Conservation (phyloP, 352 stramenopile genomes). For the Phytophthora ramorum region DNA sequence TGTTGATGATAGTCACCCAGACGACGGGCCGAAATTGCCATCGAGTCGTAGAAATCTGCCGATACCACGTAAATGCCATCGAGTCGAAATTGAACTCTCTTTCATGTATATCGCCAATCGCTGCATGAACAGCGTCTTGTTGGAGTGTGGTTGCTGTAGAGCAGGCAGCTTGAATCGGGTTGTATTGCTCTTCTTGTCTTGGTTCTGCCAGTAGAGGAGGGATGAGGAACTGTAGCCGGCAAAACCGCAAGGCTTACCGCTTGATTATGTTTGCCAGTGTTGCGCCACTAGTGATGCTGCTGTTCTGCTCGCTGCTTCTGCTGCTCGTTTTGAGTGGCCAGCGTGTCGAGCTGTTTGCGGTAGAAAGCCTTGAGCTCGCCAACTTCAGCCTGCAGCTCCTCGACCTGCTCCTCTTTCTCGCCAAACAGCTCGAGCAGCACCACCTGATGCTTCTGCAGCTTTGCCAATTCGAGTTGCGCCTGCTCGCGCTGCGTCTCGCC, state of each 20-base stretch:
- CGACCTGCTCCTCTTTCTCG: constrained; percentile 88
- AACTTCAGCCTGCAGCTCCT: constrained; percentile 82
- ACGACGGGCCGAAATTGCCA: neutral
- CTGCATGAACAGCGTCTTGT: neutral
- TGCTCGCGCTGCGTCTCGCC: constrained; percentile 57
- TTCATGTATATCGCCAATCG: neutral
- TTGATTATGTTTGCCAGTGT: constrained; percentile 9
- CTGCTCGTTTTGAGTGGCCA: constrained; percentile 53
- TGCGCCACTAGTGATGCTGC: constrained; percentile 29
- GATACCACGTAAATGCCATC: neutral
- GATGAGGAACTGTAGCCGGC: neutral
- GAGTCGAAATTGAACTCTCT: neutral
- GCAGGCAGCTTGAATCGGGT: neutral
- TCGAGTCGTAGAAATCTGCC: neutral
- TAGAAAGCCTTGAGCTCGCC: constrained; percentile 85
- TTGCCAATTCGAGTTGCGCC: constrained; percentile 53
- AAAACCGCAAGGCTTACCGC: constrained; percentile 15
- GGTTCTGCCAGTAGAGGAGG: neutral
- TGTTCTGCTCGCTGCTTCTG: constrained; percentile 46
- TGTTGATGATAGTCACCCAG: neutral
- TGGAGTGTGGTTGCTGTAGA: neutral
- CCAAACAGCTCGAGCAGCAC: constrained; percentile 86
- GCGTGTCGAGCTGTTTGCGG: constrained; percentile 73
- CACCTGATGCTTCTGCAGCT: constrained; percentile 80
- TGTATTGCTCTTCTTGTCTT: neutral